Conservation (phyloP, 176 grass and related monocot genomes). For the Triticum turgidum region DNA sequence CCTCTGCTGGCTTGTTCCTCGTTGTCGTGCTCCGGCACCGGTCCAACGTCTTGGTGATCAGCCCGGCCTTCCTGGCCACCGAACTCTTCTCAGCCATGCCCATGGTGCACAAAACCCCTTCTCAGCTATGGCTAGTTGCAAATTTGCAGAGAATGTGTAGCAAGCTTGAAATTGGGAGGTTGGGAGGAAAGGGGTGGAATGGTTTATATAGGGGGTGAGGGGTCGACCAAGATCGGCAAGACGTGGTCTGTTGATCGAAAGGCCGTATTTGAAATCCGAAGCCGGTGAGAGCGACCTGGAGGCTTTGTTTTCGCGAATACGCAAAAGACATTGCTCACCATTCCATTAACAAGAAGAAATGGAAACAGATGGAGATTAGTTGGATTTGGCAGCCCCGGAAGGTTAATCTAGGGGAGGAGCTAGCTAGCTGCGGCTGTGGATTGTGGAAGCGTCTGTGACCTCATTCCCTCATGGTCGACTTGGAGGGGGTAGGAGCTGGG, state of each 20-base stretch:
- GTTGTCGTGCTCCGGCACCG: conserved; percentile 32
- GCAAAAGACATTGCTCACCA: too few relatives aligned
- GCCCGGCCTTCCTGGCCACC: neutral
- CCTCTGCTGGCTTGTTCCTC: conserved; percentile 5
- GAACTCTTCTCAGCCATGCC: conserved; percentile 21
- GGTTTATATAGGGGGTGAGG: neutral
- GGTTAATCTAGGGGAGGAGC: neutral
- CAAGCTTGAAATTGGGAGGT: neutral
- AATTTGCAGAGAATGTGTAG: neutral
- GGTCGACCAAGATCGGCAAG: neutral
- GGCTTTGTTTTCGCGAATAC: too few relatives aligned
- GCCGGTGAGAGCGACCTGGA: neutral
- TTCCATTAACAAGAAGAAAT: too few relatives aligned
- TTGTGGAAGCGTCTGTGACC: neutral
- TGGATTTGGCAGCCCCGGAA: conserved; percentile 27
- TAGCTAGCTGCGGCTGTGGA: neutral
- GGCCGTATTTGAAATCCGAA: conserved; percentile 4
- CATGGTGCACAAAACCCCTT: neutral
- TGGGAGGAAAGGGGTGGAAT: neutral
- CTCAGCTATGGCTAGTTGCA: neutral
- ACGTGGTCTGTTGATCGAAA: neutral
- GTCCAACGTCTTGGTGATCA: conserved; percentile 52
- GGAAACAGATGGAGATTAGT: too few relatives aligned
- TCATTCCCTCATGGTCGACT: conserved; percentile 11
- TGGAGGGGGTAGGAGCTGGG: neutral